Evolutionary conservation across 352 stramenopile species (phyloP), one percentile per base, ranked within the genome.

Genomic region (Lagenidium giganteum): DNA sequence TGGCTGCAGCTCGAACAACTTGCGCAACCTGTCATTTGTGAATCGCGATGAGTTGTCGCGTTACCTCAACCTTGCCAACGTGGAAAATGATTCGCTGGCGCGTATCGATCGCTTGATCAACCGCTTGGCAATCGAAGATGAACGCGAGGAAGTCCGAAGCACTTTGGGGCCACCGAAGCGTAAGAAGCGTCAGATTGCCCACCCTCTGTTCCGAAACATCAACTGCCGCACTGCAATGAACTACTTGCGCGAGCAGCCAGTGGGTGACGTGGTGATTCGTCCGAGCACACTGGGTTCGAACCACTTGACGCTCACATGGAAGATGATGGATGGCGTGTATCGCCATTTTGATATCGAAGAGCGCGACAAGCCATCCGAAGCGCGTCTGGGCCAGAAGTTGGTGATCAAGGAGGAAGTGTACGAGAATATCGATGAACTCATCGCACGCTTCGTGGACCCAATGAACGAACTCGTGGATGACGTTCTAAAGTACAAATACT

Each of bases 401-500:
- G 72, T 93, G 48, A 76, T 95, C 57, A 95, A 95, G 48, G 80
- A 93, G 25, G 81, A 93, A 47, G 66, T 53, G 18, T 95, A 89
- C 55, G 83, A 89, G 42, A 88, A 80, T 23, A 93, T 95, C 47
- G 83, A 95, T 38, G 83, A 95, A 52, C 50, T 95, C 37, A 88
- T 93, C 48, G 83, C 83, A 43, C 81, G 83, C 11, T 90, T 93
- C 28, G 69, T 95, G 23, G 82, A 93, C 38, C 83, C 83, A 4
- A 95, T 95, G 83, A 95, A 95, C 52, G 73, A 68, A 21, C 59
- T 93, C 17, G 77, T 95, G 50, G 78, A 91, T 28, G 83, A 95
- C 51, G 79, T 95, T 11, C 49, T 88, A 20, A 72, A 70, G 37
- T 87, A 90, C 79, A 93, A 95, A 56, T 89, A 95, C 45, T 95